Evolutionary conservation across 2,329 filamentous ascomycete genomes (phyloP).

Genomic region (Venturia nashicola): DNA sequence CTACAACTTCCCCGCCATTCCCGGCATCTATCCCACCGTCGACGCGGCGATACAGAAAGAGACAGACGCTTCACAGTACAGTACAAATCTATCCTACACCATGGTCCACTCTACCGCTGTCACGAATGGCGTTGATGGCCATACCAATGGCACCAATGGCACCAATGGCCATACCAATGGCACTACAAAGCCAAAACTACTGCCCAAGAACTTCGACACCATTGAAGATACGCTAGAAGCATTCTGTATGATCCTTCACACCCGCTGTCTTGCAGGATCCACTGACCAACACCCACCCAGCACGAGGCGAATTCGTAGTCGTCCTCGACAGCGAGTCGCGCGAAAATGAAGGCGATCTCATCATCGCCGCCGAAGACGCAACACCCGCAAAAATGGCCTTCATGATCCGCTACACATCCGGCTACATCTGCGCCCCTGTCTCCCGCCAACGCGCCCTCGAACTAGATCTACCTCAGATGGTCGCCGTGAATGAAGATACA

Average conservation of each 20-base stretch:
- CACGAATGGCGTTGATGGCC: conserved; percentile 1
- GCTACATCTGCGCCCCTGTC: conserved; percentile 83
- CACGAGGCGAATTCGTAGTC: conserved; percentile 74
- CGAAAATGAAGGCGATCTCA: conserved; percentile 97
- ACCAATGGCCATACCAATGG: conserved; percentile 4
- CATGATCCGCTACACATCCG: conserved; percentile 80
- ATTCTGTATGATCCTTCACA: conserved; percentile 6
- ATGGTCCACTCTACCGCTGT: conserved; percentile 1
- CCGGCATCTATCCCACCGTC: neutral
- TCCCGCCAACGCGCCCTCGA: conserved; percentile 52
- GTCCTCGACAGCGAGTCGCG: conserved; percentile 86
- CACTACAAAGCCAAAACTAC: conserved; percentile 2
- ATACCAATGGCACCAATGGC: conserved; percentile 4
- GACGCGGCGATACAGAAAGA: neutral
- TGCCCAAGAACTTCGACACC: conserved; percentile 10
- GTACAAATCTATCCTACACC: neutral
- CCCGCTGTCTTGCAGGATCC: neutral
- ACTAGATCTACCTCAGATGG: conserved; percentile 84
- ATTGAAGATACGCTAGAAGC: conserved; percentile 12
- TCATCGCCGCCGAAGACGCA: conserved; percentile 77
- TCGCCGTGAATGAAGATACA: conserved; percentile 62
- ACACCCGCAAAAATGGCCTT: conserved; percentile 91
- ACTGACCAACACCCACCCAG: conserved; percentile 16
- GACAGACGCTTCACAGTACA: neutral
- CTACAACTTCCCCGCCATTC: neutral